Conservation (phyloP, 2,329 filamentous ascomycete species). For the Phyllosticta ampelicida region DNA sequence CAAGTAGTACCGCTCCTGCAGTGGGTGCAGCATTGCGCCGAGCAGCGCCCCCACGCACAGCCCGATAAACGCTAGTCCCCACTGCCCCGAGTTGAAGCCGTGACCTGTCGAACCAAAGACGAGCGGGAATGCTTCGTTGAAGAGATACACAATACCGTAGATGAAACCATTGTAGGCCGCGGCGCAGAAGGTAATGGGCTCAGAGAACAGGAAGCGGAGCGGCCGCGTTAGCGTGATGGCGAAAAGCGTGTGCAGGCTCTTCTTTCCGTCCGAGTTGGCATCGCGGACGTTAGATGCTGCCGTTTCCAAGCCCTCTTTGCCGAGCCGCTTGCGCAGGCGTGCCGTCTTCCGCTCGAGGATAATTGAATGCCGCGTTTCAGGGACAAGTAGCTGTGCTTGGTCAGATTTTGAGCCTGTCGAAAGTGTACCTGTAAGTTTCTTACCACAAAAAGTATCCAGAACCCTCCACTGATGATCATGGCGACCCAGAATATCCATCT, state of each 20-base stretch:
- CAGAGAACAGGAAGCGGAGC: constrained; percentile 14
- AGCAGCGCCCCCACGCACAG: constrained; percentile 16
- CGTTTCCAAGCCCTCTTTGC: constrained; percentile 29
- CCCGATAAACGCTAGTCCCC: constrained; percentile 17
- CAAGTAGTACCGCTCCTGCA: constrained; percentile 16
- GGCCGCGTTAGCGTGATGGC: constrained; percentile 14
- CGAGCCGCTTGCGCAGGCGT: constrained; percentile 26
- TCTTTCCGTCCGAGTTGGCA: constrained; percentile 7
- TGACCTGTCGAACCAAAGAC: constrained; percentile 13
- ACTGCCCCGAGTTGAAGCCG: constrained; percentile 14
- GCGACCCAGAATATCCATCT: constrained; percentile 28
- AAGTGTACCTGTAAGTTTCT: background rate
- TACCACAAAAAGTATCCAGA: constrained; percentile 13
- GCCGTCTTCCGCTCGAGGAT: constrained; percentile 35
- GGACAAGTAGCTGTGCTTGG: constrained; percentile 14
- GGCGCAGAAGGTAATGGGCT: constrained; percentile 24
- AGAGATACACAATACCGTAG: constrained; percentile 15
- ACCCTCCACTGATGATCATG: constrained; percentile 29
- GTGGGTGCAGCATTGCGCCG: constrained; percentile 12
- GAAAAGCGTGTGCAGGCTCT: constrained; percentile 11
- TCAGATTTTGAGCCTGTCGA: constrained; percentile 18
- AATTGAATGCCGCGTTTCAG: constrained; percentile 21
- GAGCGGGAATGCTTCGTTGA: constrained; percentile 15
- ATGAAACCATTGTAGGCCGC: constrained; percentile 21
- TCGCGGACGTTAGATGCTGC: constrained; percentile 4